These are phyloP conservation scores for Kregervanrija delftensis DNA, from an alignment of 805 yeast genomes.

Conservation along the genomic window DNA sequence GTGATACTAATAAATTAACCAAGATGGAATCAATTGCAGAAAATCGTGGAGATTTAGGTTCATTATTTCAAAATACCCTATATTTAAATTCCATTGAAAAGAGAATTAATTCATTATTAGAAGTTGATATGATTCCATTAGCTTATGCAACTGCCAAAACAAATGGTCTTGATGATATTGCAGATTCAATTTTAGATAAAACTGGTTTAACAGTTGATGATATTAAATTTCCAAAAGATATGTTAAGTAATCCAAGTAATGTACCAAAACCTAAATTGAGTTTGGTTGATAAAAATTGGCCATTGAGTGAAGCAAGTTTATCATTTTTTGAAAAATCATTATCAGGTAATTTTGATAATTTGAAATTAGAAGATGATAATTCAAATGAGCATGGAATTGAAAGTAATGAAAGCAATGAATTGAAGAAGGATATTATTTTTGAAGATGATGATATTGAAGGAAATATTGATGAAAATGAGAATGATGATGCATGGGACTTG, in stretches of 20 bases:
- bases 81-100: conserved; percentile 69
- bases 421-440: conserved; percentile 7
- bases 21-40: conserved; percentile 90
- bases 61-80: conserved; percentile 76
- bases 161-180: conserved; percentile 71
- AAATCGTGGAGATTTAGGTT: conserved; percentile 71
- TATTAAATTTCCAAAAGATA: conserved; percentile 33
- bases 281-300: conserved; percentile 56
- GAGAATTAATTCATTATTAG: conserved; percentile 65
- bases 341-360: conserved; percentile 66
- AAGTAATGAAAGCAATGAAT: conserved; percentile 19
- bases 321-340: conserved; percentile 85
- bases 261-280: conserved; percentile 46
- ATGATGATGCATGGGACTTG: conserved; percentile 73
- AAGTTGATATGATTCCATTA: conserved; percentile 76
- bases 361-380: conserved; percentile 31
- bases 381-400: conserved; percentile 18
- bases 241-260: conserved; percentile 31
- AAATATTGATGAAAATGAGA: conserved; percentile 34
- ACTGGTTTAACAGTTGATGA: conserved; percentile 60
- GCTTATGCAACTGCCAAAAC: conserved; percentile 92
- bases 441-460: conserved; percentile 24
- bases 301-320: conserved; percentile 61
- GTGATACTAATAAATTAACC: conserved; percentile 65
- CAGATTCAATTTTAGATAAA: conserved; percentile 62